Evolutionary conservation across 1,284 basidiomycete species (phyloP).

Genomic region (Neolentinus lepideus): DNA sequence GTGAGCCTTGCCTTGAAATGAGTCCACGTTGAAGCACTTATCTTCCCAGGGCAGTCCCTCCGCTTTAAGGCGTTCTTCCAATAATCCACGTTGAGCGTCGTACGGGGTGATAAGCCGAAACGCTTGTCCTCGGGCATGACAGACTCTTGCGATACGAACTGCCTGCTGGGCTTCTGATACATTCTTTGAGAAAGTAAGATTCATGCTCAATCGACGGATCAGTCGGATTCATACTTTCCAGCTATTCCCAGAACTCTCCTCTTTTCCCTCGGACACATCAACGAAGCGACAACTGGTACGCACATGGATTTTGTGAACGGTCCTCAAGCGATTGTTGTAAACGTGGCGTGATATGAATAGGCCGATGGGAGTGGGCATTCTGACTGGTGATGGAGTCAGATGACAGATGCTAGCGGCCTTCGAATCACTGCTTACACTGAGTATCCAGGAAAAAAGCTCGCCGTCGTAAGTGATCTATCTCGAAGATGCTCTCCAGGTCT

Average conservation of each 20-base stretch:
- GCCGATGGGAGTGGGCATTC: conserved; percentile 41
- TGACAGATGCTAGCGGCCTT: conserved; percentile 6
- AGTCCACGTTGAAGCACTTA: conserved; percentile 44
- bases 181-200: conserved; percentile 34
- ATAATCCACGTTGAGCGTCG: conserved; percentile 39
- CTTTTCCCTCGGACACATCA: conserved; percentile 32
- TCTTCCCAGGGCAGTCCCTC: conserved; percentile 30
- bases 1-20: conserved; percentile 27
- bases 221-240: conserved; percentile 16
- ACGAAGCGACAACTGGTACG: conserved; percentile 33
- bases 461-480: conserved; percentile 31
- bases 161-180: conserved; percentile 34
- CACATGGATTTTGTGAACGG: conserved; percentile 23
- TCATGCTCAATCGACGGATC: background rate
- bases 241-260: conserved; percentile 31
- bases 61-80: conserved; percentile 31
- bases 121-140: conserved; percentile 32
- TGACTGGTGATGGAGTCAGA: conserved; percentile 23
- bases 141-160: conserved; percentile 36
- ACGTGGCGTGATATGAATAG: conserved; percentile 37
- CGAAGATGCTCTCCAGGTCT: conserved; percentile 37
- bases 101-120: conserved; percentile 65
- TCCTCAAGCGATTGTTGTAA: conserved; percentile 32
- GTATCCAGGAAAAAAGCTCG: conserved; percentile 32
- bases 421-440: conserved; percentile 30